Evolutionary conservation across 2,329 filamentous ascomycete genomes (phyloP), one percentile per base, ranked within the genome.

Genomic region (Xylaria sp.): DNA sequence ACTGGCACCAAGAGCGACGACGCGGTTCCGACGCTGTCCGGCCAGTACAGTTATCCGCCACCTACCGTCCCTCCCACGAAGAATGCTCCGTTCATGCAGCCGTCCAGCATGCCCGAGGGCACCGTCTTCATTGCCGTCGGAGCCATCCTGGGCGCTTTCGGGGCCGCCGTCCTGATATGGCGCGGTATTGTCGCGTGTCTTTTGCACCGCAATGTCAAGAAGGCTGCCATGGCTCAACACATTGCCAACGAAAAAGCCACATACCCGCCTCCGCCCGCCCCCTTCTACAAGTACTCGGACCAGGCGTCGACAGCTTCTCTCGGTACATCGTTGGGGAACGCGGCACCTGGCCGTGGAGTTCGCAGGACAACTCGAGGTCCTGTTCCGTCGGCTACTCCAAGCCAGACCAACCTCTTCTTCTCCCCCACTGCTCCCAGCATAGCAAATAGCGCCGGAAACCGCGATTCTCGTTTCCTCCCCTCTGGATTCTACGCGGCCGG

Each of bases 41-140:
- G 81, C 60, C 75, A 77, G 45, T 81, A 78, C 60, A 83, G 84
- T 19, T 89, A 89, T 60, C 90, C 92, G 4, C 76, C 89, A 1
- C 80, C 91, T 3, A 82, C 85, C 21, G 87, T 97, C 2, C 94
- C 94, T 7, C 89, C 92, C 21, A 96, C 90, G 2, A 80, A 83
- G 38, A 84, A 88, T 67, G 94, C 94, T 4, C 92, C 93, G 16
- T 99, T 91, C 70, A 96, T 97, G 91, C 88, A 92, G 68, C 86
- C 88, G 66, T 95, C 92, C 1, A 87, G 76, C 48, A 79, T 92
- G 9, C 94, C 94, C 2, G 90, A 97, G 67, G 94, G 94, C 50
- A 97, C 93, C 3, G 89, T 99, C 54, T 99, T 99, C 76, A 99
- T 99, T 66, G 89, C 87, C 19, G 94, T 97, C 1, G 94, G 94